A percentile compares a stretch with the other conserved stretches of the same genome.
phyloP scores from a whole-genome alignment of 495 filamentous ascomycete genomes.

The Annulohypoxylon moriforme region DNA sequence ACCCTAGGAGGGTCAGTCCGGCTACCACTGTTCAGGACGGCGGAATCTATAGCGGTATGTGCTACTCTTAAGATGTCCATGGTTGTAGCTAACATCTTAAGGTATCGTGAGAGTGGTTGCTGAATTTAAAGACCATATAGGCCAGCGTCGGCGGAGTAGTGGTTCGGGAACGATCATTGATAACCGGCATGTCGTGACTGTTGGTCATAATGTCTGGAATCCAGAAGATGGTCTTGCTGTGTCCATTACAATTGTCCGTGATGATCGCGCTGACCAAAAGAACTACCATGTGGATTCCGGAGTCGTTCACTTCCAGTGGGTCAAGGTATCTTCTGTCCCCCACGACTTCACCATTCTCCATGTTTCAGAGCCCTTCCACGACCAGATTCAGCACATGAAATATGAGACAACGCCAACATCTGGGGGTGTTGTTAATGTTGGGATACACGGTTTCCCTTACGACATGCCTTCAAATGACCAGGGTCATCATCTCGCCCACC shows the following conservation, averaged over 20 bases:
- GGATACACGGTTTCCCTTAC: not conserved
- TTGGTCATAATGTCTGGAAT: not conserved
- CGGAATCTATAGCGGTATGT: not conserved
- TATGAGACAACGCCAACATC: not conserved
- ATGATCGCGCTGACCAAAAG: not conserved
- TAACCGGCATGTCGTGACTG: not conserved
- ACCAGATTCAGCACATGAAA: not conserved
- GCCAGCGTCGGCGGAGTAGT: not conserved
- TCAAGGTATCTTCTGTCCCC: too few relatives aligned
- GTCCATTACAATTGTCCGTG: not conserved
- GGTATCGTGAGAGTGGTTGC: not conserved
- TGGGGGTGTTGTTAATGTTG: too few relatives aligned
- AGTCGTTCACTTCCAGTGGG: not conserved
- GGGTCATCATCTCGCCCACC: not conserved
- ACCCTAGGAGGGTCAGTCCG: not conserved
- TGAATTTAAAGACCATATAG: not conserved
- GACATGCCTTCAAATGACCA: not conserved
- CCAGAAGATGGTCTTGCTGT: not conserved
- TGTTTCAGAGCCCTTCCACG: not conserved
- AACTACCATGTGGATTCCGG: not conserved
- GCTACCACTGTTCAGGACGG: not conserved
- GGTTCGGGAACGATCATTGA: not conserved
- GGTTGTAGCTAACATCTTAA: too few relatives aligned
- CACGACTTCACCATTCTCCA: constrained; percentile 1
- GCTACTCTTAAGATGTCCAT: not conserved